Base-by-base conservation (phyloP, 1,284 basidiomycete species). In the Boletus smithii region DNA sequence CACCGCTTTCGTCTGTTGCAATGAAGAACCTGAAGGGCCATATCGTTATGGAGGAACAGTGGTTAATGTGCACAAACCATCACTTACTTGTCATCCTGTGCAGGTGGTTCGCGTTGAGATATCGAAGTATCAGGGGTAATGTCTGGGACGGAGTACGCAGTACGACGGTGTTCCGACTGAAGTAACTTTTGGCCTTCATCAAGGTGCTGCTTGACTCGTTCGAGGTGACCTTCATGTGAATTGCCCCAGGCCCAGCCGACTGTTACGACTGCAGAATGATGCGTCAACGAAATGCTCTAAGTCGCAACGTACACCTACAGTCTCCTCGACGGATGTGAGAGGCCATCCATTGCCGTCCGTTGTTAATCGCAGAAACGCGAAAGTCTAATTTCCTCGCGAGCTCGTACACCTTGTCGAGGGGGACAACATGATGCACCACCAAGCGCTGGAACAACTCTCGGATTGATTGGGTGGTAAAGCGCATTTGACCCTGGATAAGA, bases 271-370 rank as follows among this genome's bases (percentile, higher is more conserved):
- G 22, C 31, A 31, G n/a, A 32, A 41, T 5, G 36, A 36, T 24
- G 5, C 20, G 18, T 53, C 34, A 53, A 41, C 20, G 27, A 33
- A 31, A 35, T 5, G 17, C 11, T 23, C 7, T 8, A 14, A 40
- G 24, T 13, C 22, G 7, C 22, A 41, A 22, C 5, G 8, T 24
- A 49, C 9, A 56, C 63, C 49, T 50, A 67, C 69, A 73, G 45
- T 73, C 72, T 24, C 73, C 73, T 29, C 73, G 60, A 23, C 73
- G 65, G 57, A 74, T 61, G 38, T 75, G 72, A 3, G 68, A 59
- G 4, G 65, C 66, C 55, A 70, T 57, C 73, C 73, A 75, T 46
- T 64, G 62, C 16, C 68, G 51, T 2, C 68, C 69, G 1, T 53
- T 51, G 23, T 66, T 66, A 14, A 58, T 54, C 17, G 62, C 59